Evolutionary conservation across 257 asterid genomes (phyloP), one percentile per base, ranked within the genome.

Genomic region (Solanum ahanhuiri): DNA sequence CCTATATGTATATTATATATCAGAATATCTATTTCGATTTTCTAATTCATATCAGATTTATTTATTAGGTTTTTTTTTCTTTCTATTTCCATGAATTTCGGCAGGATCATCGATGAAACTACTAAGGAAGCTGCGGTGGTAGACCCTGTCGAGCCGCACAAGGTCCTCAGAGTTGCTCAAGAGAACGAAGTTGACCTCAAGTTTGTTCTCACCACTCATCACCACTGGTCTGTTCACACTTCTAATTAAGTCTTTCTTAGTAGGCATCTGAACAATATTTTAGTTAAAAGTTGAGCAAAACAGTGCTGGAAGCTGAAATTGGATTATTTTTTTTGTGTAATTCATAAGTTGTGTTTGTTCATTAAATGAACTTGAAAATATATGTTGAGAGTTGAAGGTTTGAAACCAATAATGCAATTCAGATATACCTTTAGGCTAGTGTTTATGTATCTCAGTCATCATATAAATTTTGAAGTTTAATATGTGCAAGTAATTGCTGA

Each of bases 91-190:
- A 43, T 31, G 33, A 73, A 69, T n/a, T 71, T 73, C 35, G 4
- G 70, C 87, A 87, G 92, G 89, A 71, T 91, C 72, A 86, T 89
- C 7, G 98, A 95, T 83, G 98, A 93, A 84, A 84, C 89, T n/a
- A 91, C 98, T 10, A 96, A 94, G 87, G 95, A 94, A 87, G 99
- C 96, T 67, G 98, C 98, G 7, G 98, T 89, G 28, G 99, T 95
- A 12, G 99, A 96, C 86, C 98, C 99, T 6, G 98, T 92, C 31
- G 98, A 96, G 94, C 98, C 99, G 66, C 95, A 91, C 88, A 96
- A 93, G 92, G 87, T 96, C 82, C 90, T 93, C 60, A 89, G 92
- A 9, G 96, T 91, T 23, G 99, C 97, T 77, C 88, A 92, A 85
- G 98, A 96, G 87, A 93, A 95, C 81, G 98, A 93, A 17, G 95